Base-by-base conservation (phyloP, 2,329 filamentous ascomycete species). In the Zasmidium citrigriseum region DNA sequence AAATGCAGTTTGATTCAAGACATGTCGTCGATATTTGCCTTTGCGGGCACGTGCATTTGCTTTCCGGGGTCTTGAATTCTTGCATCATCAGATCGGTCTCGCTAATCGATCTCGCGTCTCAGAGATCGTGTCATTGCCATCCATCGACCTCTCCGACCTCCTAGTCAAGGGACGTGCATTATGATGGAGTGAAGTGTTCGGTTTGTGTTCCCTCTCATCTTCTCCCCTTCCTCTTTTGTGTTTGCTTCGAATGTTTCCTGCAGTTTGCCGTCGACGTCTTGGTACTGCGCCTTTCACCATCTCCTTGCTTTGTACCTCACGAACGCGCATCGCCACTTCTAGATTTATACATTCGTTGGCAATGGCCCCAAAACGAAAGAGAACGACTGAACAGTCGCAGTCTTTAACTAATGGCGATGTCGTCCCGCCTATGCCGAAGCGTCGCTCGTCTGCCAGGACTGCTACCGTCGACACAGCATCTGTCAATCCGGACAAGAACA, bases 401-500 rank as follows among this genome's bases (percentile, higher is more conserved):
- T 21, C 34, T 14, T 47, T 24, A 9, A 25, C 27, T 1, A 16
- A 29, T 2, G 48, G 38, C 16, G 52, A 23, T 9, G 25, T 51
- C 22, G 24, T 46, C 12, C 55, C 61, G 7, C 58, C 61, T 16
- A 9, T 51, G n/a, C n/a, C 55, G 10, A 63, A 59, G 20, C 59
- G 55, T 38, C 56, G 64, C 16, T 58, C 61, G 1, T 62, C 63
- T 34, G 55, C 60, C 0, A 57, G 63, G 22, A 61, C 57, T 11
- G 55, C 59, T 24, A 52, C 56, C 25, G 56, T 61, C 12, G 55
- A 60, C 16, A 58, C 59, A 4, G 55, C 60, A 2, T 48, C 49
- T 23, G 63, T 67, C 18, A 70, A 72, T 38, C 70, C 70, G 5
- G 65, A 70, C 29, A 50, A 57, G 22, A 79, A 77, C 54, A 65